phyloP scores from a whole-genome alignment of 192 early-diverging fungal species.

The Chytriomyces sp. region DNA sequence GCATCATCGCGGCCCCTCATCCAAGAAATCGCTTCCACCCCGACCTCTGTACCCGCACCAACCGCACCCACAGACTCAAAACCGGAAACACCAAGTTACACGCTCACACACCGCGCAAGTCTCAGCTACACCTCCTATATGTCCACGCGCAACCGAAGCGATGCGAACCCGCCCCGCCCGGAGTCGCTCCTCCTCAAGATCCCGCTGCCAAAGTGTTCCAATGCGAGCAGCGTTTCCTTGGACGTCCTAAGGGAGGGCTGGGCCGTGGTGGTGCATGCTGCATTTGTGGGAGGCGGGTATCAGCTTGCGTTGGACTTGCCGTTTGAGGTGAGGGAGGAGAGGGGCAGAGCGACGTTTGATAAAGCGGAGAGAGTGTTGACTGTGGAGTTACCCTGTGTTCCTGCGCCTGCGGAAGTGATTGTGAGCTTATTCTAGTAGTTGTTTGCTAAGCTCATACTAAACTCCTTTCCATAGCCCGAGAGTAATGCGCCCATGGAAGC shows the following conservation, averaged over 20 bases:
- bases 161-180: constrained; percentile 37
- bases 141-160: constrained; percentile 30
- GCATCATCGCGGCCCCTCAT: constrained; percentile 25
- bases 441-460: not conserved
- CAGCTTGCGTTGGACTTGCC: constrained; percentile 44
- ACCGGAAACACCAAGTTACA: constrained; percentile 37
- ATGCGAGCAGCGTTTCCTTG: constrained; percentile 31
- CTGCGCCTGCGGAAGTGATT: not conserved
- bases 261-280: constrained; percentile 16
- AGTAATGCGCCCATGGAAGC: too few relatives aligned
- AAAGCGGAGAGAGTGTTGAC: constrained; percentile 35
- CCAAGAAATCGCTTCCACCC: constrained; percentile 22
- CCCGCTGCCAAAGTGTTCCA: constrained; percentile 37
- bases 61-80: not conserved
- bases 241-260: constrained; percentile 27
- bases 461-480: too few relatives aligned
- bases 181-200: constrained; percentile 48
- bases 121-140: constrained; percentile 44
- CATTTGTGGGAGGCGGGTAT: constrained; percentile 31
- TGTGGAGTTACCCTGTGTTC: constrained; percentile 35
- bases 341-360: constrained; percentile 52
- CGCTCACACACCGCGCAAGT: constrained; percentile 42
- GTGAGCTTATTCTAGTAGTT: not conserved
- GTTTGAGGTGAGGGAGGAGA: constrained; percentile 43
- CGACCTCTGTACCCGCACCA: not conserved